A percentile compares a stretch with the other conserved stretches of the same genome.
These are phyloP conservation scores for Arabidopsis hybrid DNA, from an alignment of 441 rosid genomes.

Conservation along the genomic window DNA sequence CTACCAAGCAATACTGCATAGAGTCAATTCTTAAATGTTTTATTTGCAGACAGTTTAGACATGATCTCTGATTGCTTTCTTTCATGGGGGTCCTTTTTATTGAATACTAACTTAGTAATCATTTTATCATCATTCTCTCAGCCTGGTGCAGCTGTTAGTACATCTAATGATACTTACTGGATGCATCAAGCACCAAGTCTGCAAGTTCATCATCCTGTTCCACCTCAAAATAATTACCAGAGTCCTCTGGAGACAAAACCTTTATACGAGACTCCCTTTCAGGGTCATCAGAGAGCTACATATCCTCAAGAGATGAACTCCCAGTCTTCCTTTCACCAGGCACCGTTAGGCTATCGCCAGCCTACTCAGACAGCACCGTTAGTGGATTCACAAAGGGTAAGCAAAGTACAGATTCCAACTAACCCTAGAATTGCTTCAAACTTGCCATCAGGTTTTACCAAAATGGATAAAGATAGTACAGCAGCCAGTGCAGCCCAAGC, in stretches of 20 bases:
- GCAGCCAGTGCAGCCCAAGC: constrained; percentile 50
- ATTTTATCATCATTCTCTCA: constrained; percentile 48
- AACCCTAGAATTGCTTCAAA: constrained; percentile 97
- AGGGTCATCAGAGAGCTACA: constrained; percentile 70
- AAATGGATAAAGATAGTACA: constrained; percentile 71
- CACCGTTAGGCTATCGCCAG: constrained; percentile 60
- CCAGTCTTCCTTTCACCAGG: constrained; percentile 67
- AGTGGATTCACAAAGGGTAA: constrained; percentile 69
- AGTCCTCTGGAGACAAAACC: constrained; percentile 69
- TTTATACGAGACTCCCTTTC: constrained; percentile 67
- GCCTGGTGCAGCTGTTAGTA: constrained; percentile 64
- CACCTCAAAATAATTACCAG: constrained; percentile 65
- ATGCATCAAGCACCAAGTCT: constrained; percentile 61
- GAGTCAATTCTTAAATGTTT: constrained; percentile 25
- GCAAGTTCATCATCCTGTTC: constrained; percentile 69
- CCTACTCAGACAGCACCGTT: constrained; percentile 60
- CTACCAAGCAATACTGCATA: background rate
- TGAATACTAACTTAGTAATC: constrained; percentile 1
- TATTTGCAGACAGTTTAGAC: constrained; percentile 22
- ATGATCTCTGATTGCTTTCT: constrained; percentile 24
- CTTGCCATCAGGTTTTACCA: constrained; percentile 72
- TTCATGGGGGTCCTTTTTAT: constrained; percentile 15
- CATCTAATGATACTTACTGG: constrained; percentile 81
- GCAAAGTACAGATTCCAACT: constrained; percentile 92
- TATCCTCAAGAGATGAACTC: constrained; percentile 68